Percentiles rank a stretch among this genome's conserved stretches.
Evolutionary conservation across 768 basidiomycete genomes (phyloP).

Genomic region (Lactarius vividus): DNA sequence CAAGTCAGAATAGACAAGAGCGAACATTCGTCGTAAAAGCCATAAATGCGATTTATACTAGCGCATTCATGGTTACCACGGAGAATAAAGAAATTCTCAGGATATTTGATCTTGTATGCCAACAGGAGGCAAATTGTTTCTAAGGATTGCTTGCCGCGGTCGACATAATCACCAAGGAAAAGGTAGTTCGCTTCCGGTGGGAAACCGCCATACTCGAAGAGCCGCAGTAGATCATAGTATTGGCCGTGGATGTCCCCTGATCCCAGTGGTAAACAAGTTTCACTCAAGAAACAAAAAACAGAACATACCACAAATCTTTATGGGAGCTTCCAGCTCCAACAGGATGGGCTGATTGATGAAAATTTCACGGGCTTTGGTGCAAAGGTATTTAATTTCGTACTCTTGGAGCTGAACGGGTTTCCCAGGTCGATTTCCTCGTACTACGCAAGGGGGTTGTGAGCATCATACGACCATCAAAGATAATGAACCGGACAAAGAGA

Average conservation of each 20-base stretch:
- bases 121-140: conserved; percentile 99
- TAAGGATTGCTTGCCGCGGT: conserved; percentile 97
- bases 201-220: conserved; percentile 99
- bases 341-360: conserved; percentile 99
- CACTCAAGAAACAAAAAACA: conserved; percentile 14
- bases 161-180: conserved; percentile 99
- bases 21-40: conserved; percentile 99
- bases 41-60: conserved; percentile 99
- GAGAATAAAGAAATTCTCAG: conserved; percentile 99
- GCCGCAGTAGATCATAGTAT: conserved; percentile 96
- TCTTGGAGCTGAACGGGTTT: conserved; percentile 98
- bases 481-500: neutral
- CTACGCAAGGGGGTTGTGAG: conserved; percentile 40
- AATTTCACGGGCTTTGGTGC: conserved; percentile 97
- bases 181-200: conserved; percentile 99
- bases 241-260: conserved; percentile 98
- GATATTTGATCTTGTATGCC: conserved; percentile 99
- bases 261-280: conserved; percentile 9
- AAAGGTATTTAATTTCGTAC: conserved; percentile 99
- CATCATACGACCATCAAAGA: conserved; percentile 1
- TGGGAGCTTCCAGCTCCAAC: conserved; percentile 96
- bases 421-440: conserved; percentile 97
- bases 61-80: conserved; percentile 99
- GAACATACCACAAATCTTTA: conserved; percentile 96
- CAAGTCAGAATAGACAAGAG: conserved; percentile 26